phyloP scores from a whole-genome alignment of 208 protist genomes.

The Naegleria lovaniensis region DNA sequence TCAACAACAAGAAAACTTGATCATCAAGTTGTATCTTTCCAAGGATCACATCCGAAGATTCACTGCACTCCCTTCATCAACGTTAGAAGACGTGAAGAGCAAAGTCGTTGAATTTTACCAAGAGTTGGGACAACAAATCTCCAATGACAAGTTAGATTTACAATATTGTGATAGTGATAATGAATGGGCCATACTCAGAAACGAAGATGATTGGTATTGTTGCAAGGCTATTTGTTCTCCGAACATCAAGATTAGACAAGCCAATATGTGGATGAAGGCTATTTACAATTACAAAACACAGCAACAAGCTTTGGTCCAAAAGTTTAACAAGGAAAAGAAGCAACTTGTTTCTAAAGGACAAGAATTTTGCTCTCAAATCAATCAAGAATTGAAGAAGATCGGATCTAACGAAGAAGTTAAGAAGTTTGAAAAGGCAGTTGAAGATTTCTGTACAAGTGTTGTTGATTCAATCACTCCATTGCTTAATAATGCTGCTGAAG shows the following conservation, averaged over 20 bases:
- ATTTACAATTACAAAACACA: background rate
- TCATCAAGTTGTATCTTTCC: background rate
- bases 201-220: background rate
- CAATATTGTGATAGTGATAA: background rate
- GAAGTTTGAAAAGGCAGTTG: background rate
- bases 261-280: background rate
- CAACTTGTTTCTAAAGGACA: background rate
- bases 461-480: background rate
- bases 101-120: background rate
- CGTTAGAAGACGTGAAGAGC: background rate
- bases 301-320: background rate
- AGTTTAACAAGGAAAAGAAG: background rate
- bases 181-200: background rate
- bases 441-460: background rate
- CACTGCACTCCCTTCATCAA: background rate
- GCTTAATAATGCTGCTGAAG: background rate
- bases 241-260: background rate
- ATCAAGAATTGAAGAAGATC: background rate
- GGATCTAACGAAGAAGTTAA: background rate
- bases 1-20: background rate
- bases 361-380: background rate
- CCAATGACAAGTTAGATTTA: background rate
- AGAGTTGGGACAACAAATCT: background rate
- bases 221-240: background rate
- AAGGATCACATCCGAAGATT: background rate